Evolutionary conservation across 345 rosid genomes (phyloP), one percentile per base, ranked within the genome.

Genomic region (Syzygium jambos): DNA sequence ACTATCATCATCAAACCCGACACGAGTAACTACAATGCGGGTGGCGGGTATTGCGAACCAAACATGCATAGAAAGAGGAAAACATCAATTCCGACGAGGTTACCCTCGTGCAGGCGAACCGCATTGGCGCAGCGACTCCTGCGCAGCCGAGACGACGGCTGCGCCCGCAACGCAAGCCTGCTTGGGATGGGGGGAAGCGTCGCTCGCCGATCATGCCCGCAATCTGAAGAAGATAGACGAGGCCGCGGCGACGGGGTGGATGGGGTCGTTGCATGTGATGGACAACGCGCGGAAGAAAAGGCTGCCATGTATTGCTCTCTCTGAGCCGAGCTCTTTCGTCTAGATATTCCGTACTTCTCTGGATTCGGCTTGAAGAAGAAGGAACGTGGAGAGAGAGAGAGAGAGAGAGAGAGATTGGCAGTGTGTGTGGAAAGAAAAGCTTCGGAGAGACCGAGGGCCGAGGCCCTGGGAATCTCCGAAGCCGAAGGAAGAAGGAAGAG

Each of bases 381-480:
- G 8, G 25, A 73, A 11, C 85, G 55, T 13, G 22, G 41, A 68
- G 78, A 30, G 22, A 63, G 73, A n/a, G 29, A 61, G 61, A 56
- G 61, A 34, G 38, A 34, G 38, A 22, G 59, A 55, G 63, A 25
- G 15, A 57, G 63, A 11, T 29, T 25, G 29, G 25, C n/a, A 11
- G 65, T 2, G 80, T 68, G 5, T 2, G 14, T 19, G 4, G 8
- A 19, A 34, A 15, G 11, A 90, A 59, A 59, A 85, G 25, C 94
- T 87, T 94, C 87, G 96, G 94, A 92, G 88, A 89, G 92, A 88
- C 86, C 98, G 95, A 95, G 89, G 90, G 85, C 57, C 43, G 49
- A 89, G 89, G 55, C 95, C 92, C 90, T 95, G 88, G 97, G 93
- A 94, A 94, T 95, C 95, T 93, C 95, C 95, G 95, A 94, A 95